Percentiles rank a stretch among this genome's conserved stretches.
phyloP scores from a whole-genome alignment of 2,329 filamentous ascomycete species.

The Colletotrichum euphorbiae region DNA sequence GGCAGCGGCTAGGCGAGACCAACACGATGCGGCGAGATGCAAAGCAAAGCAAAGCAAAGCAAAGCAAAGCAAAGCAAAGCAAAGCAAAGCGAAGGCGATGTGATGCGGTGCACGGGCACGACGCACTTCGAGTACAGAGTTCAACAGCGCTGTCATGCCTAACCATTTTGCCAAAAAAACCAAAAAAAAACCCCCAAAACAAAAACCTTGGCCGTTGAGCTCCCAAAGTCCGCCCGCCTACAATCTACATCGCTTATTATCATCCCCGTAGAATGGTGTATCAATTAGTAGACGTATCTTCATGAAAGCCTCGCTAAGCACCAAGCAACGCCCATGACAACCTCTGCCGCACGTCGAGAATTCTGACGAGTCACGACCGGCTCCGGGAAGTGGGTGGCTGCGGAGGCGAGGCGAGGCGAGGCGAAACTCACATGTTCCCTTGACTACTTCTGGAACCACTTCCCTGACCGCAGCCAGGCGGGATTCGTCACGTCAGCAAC shows the following conservation, averaged over 20 bases:
- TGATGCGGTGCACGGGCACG: neutral
- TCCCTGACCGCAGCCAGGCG: neutral
- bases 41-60: neutral
- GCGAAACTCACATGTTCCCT: constrained; percentile 10
- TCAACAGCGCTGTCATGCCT: constrained; percentile 6
- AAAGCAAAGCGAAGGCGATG: neutral
- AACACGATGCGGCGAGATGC: neutral
- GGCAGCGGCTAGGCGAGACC: neutral
- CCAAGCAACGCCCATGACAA: no score
- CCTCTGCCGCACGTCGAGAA: neutral
- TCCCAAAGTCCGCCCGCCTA: neutral
- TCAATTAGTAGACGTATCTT: no score
- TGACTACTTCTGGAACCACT: constrained; percentile 7
- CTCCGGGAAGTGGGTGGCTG: constrained; percentile 17
- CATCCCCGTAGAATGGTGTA: neutral
- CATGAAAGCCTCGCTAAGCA: no score
- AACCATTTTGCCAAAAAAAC: no score
- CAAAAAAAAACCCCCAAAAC: no score
- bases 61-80: neutral
- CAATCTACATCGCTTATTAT: neutral
- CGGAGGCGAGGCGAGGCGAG: neutral
- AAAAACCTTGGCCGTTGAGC: constrained; percentile 13
- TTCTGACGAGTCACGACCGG: no score
- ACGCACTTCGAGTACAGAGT: constrained; percentile 4
- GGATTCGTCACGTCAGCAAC: constrained; percentile 4